phyloP scores from a whole-genome alignment of 208 protist species.

The Leishmania gerbilli region DNA sequence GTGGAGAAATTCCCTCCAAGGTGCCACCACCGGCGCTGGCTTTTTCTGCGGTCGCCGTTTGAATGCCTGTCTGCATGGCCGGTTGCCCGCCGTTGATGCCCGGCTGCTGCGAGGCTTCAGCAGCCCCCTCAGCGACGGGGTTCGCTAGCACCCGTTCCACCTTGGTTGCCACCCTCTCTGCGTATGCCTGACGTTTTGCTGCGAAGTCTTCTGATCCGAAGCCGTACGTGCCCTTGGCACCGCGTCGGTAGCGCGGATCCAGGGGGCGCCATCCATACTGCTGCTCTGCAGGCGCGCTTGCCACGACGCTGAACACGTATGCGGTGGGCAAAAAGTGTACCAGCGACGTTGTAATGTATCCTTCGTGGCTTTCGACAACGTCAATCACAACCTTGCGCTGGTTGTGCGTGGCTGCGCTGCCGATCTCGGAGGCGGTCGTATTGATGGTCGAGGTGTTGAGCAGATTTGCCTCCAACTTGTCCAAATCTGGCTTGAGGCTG shows the following conservation, averaged over 20 bases:
- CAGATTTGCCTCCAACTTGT: conserved; percentile 5
- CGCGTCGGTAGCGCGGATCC: neutral
- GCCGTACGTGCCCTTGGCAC: neutral
- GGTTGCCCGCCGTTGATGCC: conserved; percentile 1
- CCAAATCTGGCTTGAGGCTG: conserved; percentile 28
- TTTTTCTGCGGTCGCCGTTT: neutral
- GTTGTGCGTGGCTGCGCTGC: neutral
- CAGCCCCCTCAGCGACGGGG: conserved; percentile 7
- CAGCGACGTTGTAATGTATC: conserved; percentile 29
- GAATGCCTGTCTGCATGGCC: neutral
- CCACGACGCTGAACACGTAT: conserved; percentile 21
- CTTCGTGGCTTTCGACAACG: conserved; percentile 16
- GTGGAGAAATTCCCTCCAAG: neutral
- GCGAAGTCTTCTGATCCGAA: neutral
- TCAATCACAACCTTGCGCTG: conserved; percentile 13
- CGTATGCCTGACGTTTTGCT: neutral
- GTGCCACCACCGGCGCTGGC: neutral
- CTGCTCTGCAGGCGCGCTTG: neutral
- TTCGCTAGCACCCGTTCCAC: conserved; percentile 10
- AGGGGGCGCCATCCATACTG: neutral
- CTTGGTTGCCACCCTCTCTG: conserved; percentile 8
- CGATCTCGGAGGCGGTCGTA: neutral
- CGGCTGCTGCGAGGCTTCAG: neutral
- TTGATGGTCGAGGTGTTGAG: neutral
- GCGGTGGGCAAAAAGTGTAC: conserved; percentile 9